Evolutionary conservation across 176 grass and related monocot genomes (phyloP).

Genomic region (Themeda triandra): DNA sequence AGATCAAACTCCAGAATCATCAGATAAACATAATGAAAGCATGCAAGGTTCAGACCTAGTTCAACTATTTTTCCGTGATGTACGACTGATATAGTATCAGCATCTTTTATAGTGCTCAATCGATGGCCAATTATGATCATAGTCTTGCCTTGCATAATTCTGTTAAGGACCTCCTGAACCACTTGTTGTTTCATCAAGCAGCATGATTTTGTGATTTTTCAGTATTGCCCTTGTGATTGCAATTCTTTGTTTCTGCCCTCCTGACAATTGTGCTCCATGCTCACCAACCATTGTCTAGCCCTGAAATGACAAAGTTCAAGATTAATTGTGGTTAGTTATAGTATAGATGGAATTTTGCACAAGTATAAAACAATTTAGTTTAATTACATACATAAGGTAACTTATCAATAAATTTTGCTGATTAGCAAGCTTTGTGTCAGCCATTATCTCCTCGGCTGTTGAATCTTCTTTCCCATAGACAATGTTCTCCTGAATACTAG

Average conservation of each 20-base stretch:
- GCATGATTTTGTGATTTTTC: conserved; percentile 52
- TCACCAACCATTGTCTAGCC: conserved; percentile 45
- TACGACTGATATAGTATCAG: conserved; percentile 38
- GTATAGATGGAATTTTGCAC: not conserved
- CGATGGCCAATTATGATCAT: conserved; percentile 49
- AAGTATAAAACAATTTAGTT: not conserved
- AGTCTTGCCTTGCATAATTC: conserved; percentile 40
- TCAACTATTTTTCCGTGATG: conserved; percentile 32
- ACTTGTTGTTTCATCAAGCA: conserved; percentile 53
- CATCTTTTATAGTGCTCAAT: conserved; percentile 44
- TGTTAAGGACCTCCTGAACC: conserved; percentile 50
- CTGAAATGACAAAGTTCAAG: not conserved
- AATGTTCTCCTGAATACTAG: conserved; percentile 52
- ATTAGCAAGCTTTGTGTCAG: conserved; percentile 33
- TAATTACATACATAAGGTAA: conserved; percentile 36
- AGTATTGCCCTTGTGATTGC: conserved; percentile 40
- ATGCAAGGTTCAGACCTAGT: conserved; percentile 30
- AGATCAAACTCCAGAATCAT: not conserved
- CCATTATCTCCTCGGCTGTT: conserved; percentile 38
- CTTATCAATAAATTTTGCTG: conserved; percentile 46
- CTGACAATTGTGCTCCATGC: conserved; percentile 48
- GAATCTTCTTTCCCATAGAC: conserved; percentile 46
- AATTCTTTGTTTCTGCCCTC: conserved; percentile 52
- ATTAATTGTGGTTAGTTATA: not conserved
- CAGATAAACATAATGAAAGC: not conserved